Evolutionary conservation across 1,284 basidiomycete genomes (phyloP), one percentile per base, ranked within the genome.

Genomic region (Ganoderma leucocontextum): DNA sequence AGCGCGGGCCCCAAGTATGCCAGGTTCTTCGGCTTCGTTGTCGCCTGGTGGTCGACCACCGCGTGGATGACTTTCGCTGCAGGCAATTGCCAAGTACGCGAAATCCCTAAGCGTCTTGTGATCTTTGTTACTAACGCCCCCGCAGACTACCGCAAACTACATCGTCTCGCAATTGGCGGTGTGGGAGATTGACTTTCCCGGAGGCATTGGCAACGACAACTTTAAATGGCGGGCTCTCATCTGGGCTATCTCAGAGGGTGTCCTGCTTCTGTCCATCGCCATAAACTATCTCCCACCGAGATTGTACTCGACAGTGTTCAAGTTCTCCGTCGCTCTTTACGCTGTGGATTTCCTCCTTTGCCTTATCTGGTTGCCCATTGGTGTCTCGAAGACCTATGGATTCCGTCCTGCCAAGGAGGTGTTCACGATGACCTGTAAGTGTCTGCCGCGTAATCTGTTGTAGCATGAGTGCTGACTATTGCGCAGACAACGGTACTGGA

Each of bases 61-160:
- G 94, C 94, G 19, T 96, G 95, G 95, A 95, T 95, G 87, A 95
- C 94, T 0, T 95, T 95, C 75, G 85, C 89, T 62, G 94, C 95
- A 15, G 88, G 91, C 52, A 95, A 94, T 76, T 94, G 91, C 69
- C 93, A 95, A 81, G 93, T 91, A 62, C 41, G 83, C 58, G 68
- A 15, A 12, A 44, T 13, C n/a, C 55, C 29, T 55, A 22, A 36
- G 42, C 25, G n/a, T 60, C 36, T 3, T 60, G 36, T 22, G 38
- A 13, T 36, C 10, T 0, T 35, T 9, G 35, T 17, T 58, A 25
- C 33, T 63, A 12, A 44, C 60, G 47, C 38, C 33, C 62, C 52
- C 41, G 58, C 74, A 95, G 91, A 90, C 91, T 2, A 91, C 93
- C 0, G 92, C 94, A 59, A 95, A 96, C 78, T 96, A 93, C 78